A percentile compares a stretch with the other conserved stretches of the same genome.
These are phyloP conservation scores for Colletotrichum echinochloae DNA, from an alignment of 2,329 filamentous ascomycete genomes.

Conservation along the genomic window DNA sequence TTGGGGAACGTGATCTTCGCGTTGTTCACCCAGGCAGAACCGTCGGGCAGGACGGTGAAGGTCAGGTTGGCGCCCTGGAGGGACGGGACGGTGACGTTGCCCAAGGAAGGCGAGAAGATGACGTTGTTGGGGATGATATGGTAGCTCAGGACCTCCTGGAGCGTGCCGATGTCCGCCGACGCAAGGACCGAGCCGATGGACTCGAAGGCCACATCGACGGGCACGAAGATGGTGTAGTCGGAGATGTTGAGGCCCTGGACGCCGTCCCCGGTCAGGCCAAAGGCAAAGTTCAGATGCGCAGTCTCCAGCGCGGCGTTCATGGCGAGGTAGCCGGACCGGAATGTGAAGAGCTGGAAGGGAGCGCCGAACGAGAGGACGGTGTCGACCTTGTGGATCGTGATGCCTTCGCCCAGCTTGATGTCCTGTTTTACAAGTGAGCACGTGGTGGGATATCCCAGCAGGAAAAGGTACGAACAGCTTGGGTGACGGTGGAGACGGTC, in stretches of 20 bases:
- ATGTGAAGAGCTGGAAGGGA: conserved; percentile 48
- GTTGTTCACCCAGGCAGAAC: conserved; percentile 48
- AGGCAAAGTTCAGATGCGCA: conserved; percentile 45
- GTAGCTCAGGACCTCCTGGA: conserved; percentile 47
- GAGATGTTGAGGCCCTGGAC: conserved; percentile 45
- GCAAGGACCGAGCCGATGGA: conserved; percentile 48
- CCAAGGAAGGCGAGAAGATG: conserved; percentile 47
- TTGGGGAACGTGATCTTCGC: conserved; percentile 49
- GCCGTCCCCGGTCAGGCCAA: conserved; percentile 44
- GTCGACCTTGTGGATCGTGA: conserved; percentile 50
- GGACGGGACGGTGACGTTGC: conserved; percentile 45
- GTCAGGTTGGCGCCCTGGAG: conserved; percentile 45
- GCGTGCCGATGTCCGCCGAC: conserved; percentile 43
- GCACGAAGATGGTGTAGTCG: conserved; percentile 84
- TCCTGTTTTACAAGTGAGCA: conserved; percentile 41
- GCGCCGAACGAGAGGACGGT: conserved; percentile 46
- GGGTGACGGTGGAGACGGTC: conserved; percentile 48
- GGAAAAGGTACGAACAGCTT: conserved; percentile 44
- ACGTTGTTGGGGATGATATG: conserved; percentile 49
- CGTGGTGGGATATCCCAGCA: background rate
- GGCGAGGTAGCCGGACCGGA: conserved; percentile 45
- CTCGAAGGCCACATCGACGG: conserved; percentile 80
- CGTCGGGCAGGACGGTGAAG: conserved; percentile 48
- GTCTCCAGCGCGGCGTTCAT: conserved; percentile 48
- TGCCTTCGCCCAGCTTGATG: conserved; percentile 46